phyloP scores from a whole-genome alignment of 2,329 filamentous ascomycete genomes.

The Trichophaea hybrida region DNA sequence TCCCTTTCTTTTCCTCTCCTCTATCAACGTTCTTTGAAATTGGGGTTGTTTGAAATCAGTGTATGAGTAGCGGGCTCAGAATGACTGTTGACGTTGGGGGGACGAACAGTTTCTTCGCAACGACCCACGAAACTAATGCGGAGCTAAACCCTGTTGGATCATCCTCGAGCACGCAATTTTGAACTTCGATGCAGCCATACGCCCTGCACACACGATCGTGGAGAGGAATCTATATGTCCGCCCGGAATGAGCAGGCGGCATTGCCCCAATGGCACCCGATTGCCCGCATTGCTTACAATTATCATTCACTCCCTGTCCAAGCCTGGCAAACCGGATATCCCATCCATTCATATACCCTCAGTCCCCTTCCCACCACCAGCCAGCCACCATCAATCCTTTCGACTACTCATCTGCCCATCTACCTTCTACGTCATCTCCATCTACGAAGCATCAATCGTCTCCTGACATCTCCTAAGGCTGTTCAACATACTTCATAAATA shows the following conservation, averaged over 20 bases:
- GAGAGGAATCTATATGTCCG: background rate
- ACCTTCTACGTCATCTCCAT: background rate
- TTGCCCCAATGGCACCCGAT: background rate
- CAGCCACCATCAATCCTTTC: background rate
- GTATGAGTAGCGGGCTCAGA: too few relatives aligned
- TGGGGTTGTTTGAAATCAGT: too few relatives aligned
- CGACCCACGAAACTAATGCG: background rate
- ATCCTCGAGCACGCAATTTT: conserved; percentile 23
- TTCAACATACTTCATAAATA: background rate
- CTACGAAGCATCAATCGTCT: background rate
- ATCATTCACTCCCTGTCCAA: background rate
- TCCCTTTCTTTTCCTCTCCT: too few relatives aligned
- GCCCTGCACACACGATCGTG: conserved; percentile 10
- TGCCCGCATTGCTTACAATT: background rate
- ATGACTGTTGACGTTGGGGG: too few relatives aligned
- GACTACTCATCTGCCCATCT: background rate
- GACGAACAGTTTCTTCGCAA: background rate
- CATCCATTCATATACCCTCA: background rate
- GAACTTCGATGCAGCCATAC: conserved; percentile 21
- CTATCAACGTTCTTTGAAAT: too few relatives aligned
- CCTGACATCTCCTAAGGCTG: background rate
- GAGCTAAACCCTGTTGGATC: background rate
- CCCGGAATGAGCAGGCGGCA: background rate
- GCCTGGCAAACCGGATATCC: background rate
- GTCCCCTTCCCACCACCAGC: background rate